These are phyloP conservation scores for Xylariaceae sp. DNA, from an alignment of 2,329 filamentous ascomycete species.

Conservation along the genomic window DNA sequence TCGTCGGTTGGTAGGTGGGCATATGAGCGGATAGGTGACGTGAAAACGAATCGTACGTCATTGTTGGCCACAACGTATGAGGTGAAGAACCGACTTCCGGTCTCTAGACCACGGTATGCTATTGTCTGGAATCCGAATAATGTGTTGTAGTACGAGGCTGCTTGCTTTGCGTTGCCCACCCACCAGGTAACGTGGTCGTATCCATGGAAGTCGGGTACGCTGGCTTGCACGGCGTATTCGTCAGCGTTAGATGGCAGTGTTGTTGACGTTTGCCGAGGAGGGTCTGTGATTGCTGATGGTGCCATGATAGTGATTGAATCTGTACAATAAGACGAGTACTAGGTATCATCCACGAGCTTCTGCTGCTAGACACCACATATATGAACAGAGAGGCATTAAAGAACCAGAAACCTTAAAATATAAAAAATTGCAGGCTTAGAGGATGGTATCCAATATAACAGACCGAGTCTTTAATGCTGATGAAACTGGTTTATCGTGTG, in stretches of 20 bases:
- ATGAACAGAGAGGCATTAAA: not conserved
- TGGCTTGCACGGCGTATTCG: conserved; percentile 60
- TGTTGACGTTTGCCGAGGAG: conserved; percentile 52
- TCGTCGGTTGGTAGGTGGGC: conserved; percentile 62
- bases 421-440: not conserved
- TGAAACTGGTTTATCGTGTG: conserved; percentile 8
- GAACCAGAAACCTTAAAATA: conserved; percentile 11
- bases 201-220: conserved; percentile 69
- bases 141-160: conserved; percentile 84
- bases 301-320: conserved; percentile 53
- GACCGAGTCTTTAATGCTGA: conserved; percentile 8
- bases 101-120: conserved; percentile 88
- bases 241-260: conserved; percentile 51
- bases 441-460: not conserved
- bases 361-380: not conserved
- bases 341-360: not conserved
- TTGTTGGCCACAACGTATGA: conserved; percentile 85
- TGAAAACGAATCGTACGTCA: conserved; percentile 81
- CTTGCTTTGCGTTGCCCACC: conserved; percentile 96
- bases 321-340: not conserved
- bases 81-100: conserved; percentile 78
- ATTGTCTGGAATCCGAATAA: conserved; percentile 85
- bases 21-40: conserved; percentile 74
- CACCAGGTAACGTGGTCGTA: conserved; percentile 97
- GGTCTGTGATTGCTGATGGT: conserved; percentile 62